Percentiles rank a stretch among this genome's conserved stretches.
phyloP scores from a whole-genome alignment of 208 protist species.

The Trypanosoma congolense region DNA sequence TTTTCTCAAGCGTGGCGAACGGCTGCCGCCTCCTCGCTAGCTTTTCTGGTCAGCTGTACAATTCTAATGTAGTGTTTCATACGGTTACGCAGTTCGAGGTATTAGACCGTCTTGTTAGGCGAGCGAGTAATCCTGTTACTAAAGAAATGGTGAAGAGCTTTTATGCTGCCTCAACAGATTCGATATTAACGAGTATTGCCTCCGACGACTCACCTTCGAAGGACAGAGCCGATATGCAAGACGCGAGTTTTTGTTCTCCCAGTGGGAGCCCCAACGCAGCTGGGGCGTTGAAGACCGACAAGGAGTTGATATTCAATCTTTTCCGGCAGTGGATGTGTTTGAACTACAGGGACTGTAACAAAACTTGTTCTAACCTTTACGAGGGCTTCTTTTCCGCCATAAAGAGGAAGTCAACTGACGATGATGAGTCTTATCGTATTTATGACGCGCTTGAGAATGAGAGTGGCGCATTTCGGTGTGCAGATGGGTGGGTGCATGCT shows the following conservation, averaged over 20 bases:
- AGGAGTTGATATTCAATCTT: slow-evolving; percentile 8
- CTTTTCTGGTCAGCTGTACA: slow-evolving; percentile 31
- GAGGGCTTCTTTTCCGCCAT: slow-evolving; percentile 20
- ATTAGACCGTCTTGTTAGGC: slow-evolving; percentile 25
- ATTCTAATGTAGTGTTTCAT: slow-evolving; percentile 25
- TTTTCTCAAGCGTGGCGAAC: slow-evolving; percentile 31
- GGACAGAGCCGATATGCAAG: neutral
- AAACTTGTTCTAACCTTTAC: slow-evolving; percentile 17
- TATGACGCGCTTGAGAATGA: slow-evolving; percentile 6
- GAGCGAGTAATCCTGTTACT: neutral
- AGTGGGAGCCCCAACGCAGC: neutral
- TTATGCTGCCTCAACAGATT: slow-evolving; percentile 16
- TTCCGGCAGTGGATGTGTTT: slow-evolving; percentile 13
- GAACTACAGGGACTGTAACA: slow-evolving; percentile 17
- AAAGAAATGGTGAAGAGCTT: slow-evolving; percentile 2
- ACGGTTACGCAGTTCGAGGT: slow-evolving; percentile 35
- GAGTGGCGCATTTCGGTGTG: slow-evolving; percentile 1
- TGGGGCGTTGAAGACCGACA: neutral
- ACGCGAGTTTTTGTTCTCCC: too few species aligned
- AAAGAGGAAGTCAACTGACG: slow-evolving; percentile 13
- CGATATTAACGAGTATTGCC: slow-evolving; percentile 22
- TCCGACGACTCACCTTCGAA: neutral
- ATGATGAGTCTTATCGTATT: slow-evolving; percentile 2
- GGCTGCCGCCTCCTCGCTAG: slow-evolving; percentile 21
- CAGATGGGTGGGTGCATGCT: slow-evolving; percentile 8